phyloP scores from a whole-genome alignment of 495 filamentous ascomycete species.

The Wilcoxina mikolae region DNA sequence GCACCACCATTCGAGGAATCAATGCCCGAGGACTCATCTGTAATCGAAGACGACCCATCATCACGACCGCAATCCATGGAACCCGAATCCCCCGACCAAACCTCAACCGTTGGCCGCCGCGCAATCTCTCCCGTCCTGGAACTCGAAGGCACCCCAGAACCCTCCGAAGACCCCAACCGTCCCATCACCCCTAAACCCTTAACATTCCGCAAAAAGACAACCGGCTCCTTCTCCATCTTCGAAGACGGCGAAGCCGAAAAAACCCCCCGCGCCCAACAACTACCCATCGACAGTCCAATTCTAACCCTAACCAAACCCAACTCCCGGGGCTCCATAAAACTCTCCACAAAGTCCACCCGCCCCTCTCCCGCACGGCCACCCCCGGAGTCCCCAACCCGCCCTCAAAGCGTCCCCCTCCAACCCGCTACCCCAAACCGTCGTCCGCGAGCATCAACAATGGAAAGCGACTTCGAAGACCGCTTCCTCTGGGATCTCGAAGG shows the following conservation, averaged over 20 bases:
- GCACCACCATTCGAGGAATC: neutral
- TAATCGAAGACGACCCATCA: no score
- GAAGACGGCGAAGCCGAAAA: conserved; percentile 22
- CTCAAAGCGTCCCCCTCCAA: conserved; percentile 16
- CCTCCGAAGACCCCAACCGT: neutral
- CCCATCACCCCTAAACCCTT: conserved; percentile 22
- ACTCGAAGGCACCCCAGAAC: neutral
- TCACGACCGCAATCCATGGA: neutral
- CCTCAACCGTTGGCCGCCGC: neutral
- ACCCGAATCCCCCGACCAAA: neutral
- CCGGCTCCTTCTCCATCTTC: conserved; percentile 25
- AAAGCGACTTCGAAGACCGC: conserved; percentile 25
- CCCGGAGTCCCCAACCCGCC: conserved; percentile 17
- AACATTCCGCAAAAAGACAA: conserved; percentile 23
- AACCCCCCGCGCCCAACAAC: conserved; percentile 7
- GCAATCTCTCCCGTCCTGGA: conserved; percentile 1
- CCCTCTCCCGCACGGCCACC: conserved; percentile 4
- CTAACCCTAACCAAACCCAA: conserved; percentile 26
- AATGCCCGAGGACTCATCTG: no score
- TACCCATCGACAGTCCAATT: conserved; percentile 15
- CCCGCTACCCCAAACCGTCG: conserved; percentile 24
- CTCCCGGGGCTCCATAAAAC: conserved; percentile 23
- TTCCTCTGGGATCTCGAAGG: conserved; percentile 11
- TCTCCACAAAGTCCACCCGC: conserved; percentile 16
- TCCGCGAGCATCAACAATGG: conserved; percentile 18